A percentile compares a stretch with the other conserved stretches of the same genome.
Evolutionary conservation across 345 rosid species (phyloP).

Genomic region (Pelargonium nanum): DNA sequence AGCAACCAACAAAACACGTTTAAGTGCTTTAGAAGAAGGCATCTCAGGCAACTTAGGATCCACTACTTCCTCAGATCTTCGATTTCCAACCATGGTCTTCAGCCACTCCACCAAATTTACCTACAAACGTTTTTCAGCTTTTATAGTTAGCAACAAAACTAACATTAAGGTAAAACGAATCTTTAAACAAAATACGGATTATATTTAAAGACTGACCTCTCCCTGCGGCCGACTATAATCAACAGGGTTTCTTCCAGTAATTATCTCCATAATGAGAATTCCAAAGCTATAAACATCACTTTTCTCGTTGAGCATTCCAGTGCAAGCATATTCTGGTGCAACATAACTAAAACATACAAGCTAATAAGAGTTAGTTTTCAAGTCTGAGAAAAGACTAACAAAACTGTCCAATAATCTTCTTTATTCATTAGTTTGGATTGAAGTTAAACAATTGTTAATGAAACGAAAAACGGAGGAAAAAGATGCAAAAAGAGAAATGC

Average conservation of each 20-base stretch:
- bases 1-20: constrained; percentile 74
- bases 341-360: constrained; percentile 43
- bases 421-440: neutral
- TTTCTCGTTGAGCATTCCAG: constrained; percentile 91
- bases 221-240: constrained; percentile 81
- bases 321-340: constrained; percentile 97
- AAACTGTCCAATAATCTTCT: neutral
- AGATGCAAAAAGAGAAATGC: constrained; percentile 7
- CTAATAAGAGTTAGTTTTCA: constrained; percentile 7
- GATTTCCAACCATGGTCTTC: constrained; percentile 71
- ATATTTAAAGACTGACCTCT: constrained; percentile 44
- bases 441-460: constrained; percentile 1
- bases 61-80: constrained; percentile 81
- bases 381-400: neutral
- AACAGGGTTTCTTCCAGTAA: constrained; percentile 82
- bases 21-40: constrained; percentile 85
- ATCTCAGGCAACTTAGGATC: constrained; percentile 78
- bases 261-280: constrained; percentile 80
- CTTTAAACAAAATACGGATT: neutral
- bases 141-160: neutral
- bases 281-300: constrained; percentile 94
- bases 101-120: constrained; percentile 93
- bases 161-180: neutral
- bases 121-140: constrained; percentile 28
- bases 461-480: neutral